Evolutionary conservation across 1,284 basidiomycete species (phyloP), one percentile per base, ranked within the genome.

Genomic region (Amylostereum chailletii): DNA sequence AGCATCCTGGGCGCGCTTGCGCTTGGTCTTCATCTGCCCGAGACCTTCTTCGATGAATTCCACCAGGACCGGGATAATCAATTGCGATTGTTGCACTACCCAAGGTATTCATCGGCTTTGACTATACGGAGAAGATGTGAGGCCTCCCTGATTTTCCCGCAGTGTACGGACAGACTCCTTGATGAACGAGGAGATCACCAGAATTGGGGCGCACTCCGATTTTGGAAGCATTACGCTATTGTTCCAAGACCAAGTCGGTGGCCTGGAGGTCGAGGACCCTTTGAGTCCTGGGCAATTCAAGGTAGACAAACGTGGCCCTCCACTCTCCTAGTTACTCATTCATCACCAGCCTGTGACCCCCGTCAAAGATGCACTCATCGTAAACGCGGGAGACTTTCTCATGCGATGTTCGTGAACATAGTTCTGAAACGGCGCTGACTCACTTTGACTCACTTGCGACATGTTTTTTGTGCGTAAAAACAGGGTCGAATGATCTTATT

Each of bases 341-440:
- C 27, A 9, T 32, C 11, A 27, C 4, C 48, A 77, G 68, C 65
- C 70, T 26, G 77, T 72, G 3, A 68, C 70, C 2, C 75, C 77
- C 0, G 59, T 81, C 3, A 65, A 71, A 4, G 75, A 73, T 2
- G 70, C 77, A 0, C 63, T 81, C n/a, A 65, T 81, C 11, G 75
- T 82, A 47, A 83, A 83, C 55, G 79, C 78, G 3, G 79, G 77
- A 3, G 79, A 82, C 57, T 75, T 80, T 53, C 60, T 83, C 51
- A 76, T 76, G 74, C 65, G 78, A 54, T 83, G 75, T 63, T 31
- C 32, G 55, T 55, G 10, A n/a, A 41, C 5, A 42, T 26, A 6
- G 36, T 5, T 43, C 4, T 19, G 11, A 43, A 26, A 30, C 42
- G n/a, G 5, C 34, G 3, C n/a, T n/a, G 36, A 10, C 27, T 3